A percentile compares a stretch with the other conserved stretches of the same genome.
Conservation (phyloP, 2,329 filamentous ascomycete species). For the Cladosporium austrohemisphaericum region DNA sequence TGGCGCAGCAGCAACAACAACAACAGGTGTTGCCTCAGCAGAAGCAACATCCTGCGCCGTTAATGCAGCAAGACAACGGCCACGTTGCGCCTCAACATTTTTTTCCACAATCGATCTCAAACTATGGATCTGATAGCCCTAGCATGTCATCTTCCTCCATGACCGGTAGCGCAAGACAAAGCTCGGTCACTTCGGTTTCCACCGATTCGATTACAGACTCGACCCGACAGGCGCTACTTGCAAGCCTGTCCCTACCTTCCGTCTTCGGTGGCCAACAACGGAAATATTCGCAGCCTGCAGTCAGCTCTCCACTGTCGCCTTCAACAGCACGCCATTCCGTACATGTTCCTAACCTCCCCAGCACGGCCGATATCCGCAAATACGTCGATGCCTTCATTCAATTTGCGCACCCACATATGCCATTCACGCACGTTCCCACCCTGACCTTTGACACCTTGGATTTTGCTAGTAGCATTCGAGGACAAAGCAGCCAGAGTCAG, state of each 20-base stretch:
- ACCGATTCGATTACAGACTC: slow-evolving; percentile 65
- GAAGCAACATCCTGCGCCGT: slow-evolving; percentile 15
- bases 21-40: slow-evolving; percentile 18
- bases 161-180: slow-evolving; percentile 62
- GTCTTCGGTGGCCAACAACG: slow-evolving; percentile 50
- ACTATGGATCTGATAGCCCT: slow-evolving; percentile 65
- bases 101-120: slow-evolving; percentile 44
- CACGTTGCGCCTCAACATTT: slow-evolving; percentile 58
- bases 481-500: slow-evolving; percentile 45
- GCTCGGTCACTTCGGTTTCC: slow-evolving; percentile 57
- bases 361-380: slow-evolving; percentile 79
- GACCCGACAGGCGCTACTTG: slow-evolving; percentile 60
- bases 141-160: slow-evolving; percentile 64
- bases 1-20: slow-evolving; percentile 16
- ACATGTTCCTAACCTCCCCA: slow-evolving; percentile 61
- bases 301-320: slow-evolving; percentile 51
- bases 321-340: slow-evolving; percentile 30
- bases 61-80: slow-evolving; percentile 35
- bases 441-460: slow-evolving; percentile 81
- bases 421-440: slow-evolving; percentile 90
- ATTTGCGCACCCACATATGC: slow-evolving; percentile 89
- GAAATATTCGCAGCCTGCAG: slow-evolving; percentile 57
- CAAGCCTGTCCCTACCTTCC: slow-evolving; percentile 58
- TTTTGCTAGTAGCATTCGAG: slow-evolving; percentile 57
- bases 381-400: slow-evolving; percentile 87